These are phyloP conservation scores for Periconia macrospinosa DNA, from an alignment of 2,329 filamentous ascomycete genomes.

Conservation along the genomic window DNA sequence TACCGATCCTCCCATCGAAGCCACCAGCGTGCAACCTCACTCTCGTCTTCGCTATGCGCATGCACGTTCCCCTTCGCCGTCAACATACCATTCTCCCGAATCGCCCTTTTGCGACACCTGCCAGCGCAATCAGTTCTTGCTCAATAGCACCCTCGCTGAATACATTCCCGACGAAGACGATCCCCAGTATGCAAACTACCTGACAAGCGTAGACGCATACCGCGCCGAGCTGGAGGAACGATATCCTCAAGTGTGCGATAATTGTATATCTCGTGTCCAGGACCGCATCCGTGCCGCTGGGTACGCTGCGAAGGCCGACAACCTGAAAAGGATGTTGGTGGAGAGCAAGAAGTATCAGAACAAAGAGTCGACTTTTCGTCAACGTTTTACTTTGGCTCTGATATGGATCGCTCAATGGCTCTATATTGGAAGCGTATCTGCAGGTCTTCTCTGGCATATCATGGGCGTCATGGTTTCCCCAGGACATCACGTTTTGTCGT, in stretches of 20 bases:
- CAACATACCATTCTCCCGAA: slow-evolving; percentile 29
- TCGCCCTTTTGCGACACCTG: slow-evolving; percentile 73
- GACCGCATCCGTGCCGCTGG: slow-evolving; percentile 69
- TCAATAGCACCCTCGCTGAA: slow-evolving; percentile 74
- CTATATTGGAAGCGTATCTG: slow-evolving; percentile 44
- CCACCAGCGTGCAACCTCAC: slow-evolving; percentile 28
- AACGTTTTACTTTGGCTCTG: slow-evolving; percentile 47
- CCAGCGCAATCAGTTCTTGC: slow-evolving; percentile 83
- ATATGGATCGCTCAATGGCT: slow-evolving; percentile 49
- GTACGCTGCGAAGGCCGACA: slow-evolving; percentile 83
- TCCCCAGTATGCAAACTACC: slow-evolving; percentile 69
- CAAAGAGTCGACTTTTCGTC: slow-evolving; percentile 34
- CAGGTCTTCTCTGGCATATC: slow-evolving; percentile 41
- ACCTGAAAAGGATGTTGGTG: slow-evolving; percentile 74
- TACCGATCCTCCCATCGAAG: slow-evolving; percentile 74
- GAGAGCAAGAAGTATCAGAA: slow-evolving; percentile 44
- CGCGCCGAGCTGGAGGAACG: slow-evolving; percentile 73
- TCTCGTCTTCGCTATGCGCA: slow-evolving; percentile 22
- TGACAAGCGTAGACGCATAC: slow-evolving; percentile 70
- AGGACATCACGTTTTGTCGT: slow-evolving; percentile 9
- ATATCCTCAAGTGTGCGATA: slow-evolving; percentile 85
- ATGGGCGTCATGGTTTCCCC: slow-evolving; percentile 23
- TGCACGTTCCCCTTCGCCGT: slow-evolving; percentile 30
- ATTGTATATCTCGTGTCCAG: slow-evolving; percentile 76
- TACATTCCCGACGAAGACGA: slow-evolving; percentile 71